Evolutionary conservation across 352 stramenopile species (phyloP), one percentile per base, ranked within the genome.

Genomic region (Phytophthora parvispora): DNA sequence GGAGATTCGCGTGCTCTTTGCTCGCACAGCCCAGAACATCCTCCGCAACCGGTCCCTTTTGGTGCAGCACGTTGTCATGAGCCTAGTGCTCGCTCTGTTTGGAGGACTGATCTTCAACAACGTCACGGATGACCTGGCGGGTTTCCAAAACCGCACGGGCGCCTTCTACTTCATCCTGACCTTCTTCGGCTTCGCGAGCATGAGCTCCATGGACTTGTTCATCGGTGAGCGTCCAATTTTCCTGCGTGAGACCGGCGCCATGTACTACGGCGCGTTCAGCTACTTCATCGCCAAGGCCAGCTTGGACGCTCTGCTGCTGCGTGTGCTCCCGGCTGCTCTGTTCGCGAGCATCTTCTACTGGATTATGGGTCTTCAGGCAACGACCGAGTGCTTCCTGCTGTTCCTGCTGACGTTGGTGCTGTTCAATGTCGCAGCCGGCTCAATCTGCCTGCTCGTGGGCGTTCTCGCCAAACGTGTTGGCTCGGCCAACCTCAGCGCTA

Each of bases 261-360:
- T 90, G 74, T 94, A 94, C 76, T 93, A 96, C 52, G 74, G 78
- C 29, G 79, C 86, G 13, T 89, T 90, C 48, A 92, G 80, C 67
- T 94, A 96, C 61, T 96, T 93, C 49, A 29, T 94, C 15, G 86
- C 88, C 55, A 96, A 96, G 66, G 81, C 84, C 18, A 77, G 78
- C 31, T 67, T 94, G 22, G 89, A 95, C 56, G 83, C 88, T n/a
- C 55, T 94, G 27, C 72, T 94, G 38, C 77, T 97, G 31, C 83
- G 89, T 18, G 67, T 97, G 31, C 51, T 97, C 22, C 89, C 89
- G 1, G 84, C 87, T 18, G 81, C 86, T 20, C 60, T 93, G 40
- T 97, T 95, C 73, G 77, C 84, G n/a, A 87, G 80, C 25, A 93
- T 97, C 59, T 95, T 95, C 52, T 97, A 97, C 75, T 92, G 86